These are phyloP conservation scores for Pseudonitzschia multiseries DNA, from an alignment of 108 stramenopile species.

Conservation along the genomic window DNA sequence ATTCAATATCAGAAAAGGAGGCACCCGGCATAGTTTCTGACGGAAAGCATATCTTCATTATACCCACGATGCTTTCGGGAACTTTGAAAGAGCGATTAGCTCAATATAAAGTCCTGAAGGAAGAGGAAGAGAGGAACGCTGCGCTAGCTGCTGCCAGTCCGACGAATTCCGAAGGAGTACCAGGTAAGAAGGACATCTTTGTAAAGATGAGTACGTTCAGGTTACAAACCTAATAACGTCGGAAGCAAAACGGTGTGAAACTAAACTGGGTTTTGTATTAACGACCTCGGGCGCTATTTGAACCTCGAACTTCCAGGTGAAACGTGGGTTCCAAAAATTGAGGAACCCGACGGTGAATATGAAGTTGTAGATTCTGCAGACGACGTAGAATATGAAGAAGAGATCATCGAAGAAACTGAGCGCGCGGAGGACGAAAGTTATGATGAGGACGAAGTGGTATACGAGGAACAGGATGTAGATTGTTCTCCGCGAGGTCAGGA, in stretches of 20 bases:
- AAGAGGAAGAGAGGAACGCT: constrained; percentile 13
- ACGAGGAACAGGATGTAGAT: constrained; percentile 7
- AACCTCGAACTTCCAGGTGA: neutral
- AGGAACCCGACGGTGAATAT: neutral
- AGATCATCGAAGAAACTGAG: constrained; percentile 12
- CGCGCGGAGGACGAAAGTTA: constrained; percentile 1
- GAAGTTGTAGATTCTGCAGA: constrained; percentile 9
- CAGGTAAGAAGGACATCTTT: neutral
- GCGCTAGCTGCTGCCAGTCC: neutral
- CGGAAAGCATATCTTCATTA: neutral
- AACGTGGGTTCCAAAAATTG: neutral
- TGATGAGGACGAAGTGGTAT: neutral
- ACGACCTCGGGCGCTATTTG: neutral
- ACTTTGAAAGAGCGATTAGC: constrained; percentile 34
- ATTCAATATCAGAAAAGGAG: neutral
- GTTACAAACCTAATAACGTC: neutral
- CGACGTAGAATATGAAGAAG: constrained; percentile 10
- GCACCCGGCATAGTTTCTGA: neutral
- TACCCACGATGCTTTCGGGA: constrained; percentile 9
- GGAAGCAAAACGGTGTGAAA: too few relatives aligned
- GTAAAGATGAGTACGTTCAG: neutral
- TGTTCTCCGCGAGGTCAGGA: neutral
- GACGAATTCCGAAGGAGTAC: neutral
- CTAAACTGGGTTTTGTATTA: neutral
- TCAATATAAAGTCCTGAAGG: constrained; percentile 28